Conservation (phyloP, 2,329 filamentous ascomycete genomes). For the Magnaporthiopsis incrustans region DNA sequence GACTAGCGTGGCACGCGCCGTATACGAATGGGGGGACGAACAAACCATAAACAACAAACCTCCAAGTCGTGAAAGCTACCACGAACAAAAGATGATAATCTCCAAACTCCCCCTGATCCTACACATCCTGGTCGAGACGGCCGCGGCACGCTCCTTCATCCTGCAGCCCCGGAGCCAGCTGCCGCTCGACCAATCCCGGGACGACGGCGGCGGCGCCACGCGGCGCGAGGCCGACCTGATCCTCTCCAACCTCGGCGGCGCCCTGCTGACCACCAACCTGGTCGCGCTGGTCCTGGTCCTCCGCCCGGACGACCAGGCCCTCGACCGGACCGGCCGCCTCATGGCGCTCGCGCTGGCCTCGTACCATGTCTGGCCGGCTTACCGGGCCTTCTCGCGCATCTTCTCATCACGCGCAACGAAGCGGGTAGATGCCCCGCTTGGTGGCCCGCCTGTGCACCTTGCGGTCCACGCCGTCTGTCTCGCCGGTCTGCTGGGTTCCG, state of each 20-base stretch:
- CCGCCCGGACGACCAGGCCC: conserved; percentile 21
- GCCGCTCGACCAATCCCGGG: conserved; percentile 16
- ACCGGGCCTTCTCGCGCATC: conserved; percentile 32
- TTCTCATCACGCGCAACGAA: neutral
- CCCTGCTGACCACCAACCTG: conserved; percentile 37
- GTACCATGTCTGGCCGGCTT: conserved; percentile 41
- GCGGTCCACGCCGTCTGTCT: conserved; percentile 31
- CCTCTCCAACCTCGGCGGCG: conserved; percentile 38
- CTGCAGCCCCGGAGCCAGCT: conserved; percentile 33
- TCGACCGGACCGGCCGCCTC: conserved; percentile 24
- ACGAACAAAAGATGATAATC: conserved; percentile 8
- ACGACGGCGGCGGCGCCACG: conserved; percentile 29
- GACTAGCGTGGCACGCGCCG: no score
- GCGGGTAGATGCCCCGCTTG: conserved; percentile 21
- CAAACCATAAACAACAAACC: no score
- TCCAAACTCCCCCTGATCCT: conserved; percentile 11
- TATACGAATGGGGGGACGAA: no score
- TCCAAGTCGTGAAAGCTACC: no score
- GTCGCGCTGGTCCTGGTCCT: conserved; percentile 29
- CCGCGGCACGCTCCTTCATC: conserved; percentile 38
- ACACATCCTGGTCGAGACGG: conserved; percentile 13
- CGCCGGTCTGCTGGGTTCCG: conserved; percentile 23
- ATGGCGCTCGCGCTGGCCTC: conserved; percentile 33
- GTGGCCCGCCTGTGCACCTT: conserved; percentile 39
- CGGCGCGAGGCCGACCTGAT: conserved; percentile 34